These are phyloP conservation scores for Diaporthe sp. DNA, from an alignment of 2,329 filamentous ascomycete genomes.

Conservation along the genomic window DNA sequence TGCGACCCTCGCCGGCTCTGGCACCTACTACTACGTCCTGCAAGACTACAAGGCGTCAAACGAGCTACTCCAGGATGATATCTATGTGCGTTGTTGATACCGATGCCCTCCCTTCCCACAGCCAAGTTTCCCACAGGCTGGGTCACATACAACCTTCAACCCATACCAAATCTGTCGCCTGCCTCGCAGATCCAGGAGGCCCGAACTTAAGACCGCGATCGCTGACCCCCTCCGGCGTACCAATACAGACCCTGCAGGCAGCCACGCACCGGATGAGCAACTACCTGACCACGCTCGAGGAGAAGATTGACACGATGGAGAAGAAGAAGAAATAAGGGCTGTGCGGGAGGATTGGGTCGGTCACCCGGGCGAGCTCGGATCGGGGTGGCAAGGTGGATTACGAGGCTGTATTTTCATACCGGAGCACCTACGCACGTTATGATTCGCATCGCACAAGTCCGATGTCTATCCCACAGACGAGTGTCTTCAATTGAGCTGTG, in stretches of 20 bases:
- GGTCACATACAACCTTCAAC: background rate
- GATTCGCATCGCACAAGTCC: background rate
- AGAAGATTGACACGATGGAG: conserved; percentile 77
- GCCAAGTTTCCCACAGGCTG: conserved; percentile 32
- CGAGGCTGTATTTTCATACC: conserved; percentile 2
- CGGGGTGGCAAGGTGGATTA: background rate
- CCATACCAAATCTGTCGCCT: conserved; percentile 10
- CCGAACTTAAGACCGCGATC: background rate
- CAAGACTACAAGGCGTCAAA: conserved; percentile 95
- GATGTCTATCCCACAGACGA: background rate
- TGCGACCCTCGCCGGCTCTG: conserved; percentile 80
- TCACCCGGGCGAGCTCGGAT: background rate
- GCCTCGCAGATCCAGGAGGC: background rate
- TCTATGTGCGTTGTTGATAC: conserved; percentile 80
- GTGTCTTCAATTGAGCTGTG: background rate
- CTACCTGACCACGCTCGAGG: conserved; percentile 86
- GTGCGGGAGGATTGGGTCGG: background rate
- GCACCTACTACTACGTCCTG: conserved; percentile 92
- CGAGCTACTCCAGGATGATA: conserved; percentile 93
- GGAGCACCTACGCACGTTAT: background rate
- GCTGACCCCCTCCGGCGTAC: background rate
- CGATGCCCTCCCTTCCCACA: conserved; percentile 47
- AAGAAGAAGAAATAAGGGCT: conserved; percentile 72
- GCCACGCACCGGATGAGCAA: conserved; percentile 88
- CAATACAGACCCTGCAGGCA: conserved; percentile 80